Evolutionary conservation across 306 rosid genomes (phyloP), one percentile per base, ranked within the genome.

Genomic region (Pterocarpus macrocarpus): DNA sequence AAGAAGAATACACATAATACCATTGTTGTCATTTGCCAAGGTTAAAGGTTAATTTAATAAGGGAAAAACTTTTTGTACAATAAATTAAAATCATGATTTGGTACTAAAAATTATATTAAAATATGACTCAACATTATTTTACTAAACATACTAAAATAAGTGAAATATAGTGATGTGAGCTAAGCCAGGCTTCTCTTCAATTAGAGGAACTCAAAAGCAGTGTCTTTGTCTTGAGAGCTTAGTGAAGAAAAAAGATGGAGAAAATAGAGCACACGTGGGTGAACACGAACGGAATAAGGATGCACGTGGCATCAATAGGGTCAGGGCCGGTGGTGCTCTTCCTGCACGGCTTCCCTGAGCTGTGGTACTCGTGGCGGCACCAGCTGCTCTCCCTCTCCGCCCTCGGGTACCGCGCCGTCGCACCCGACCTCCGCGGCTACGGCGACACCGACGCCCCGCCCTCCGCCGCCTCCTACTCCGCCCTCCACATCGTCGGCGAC

Each of bases 361-460:
- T 91, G 1, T 91, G 95, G 95, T 89, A 91, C 45, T n/a, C 89
- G 0, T 91, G 95, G 95, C 97, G 97, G 13, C 92, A 92, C 52
- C 97, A 90, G 82, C 94, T 92, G 11, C 87, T 92, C 28, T 79
- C 80, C 6, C 90, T 92, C 28, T 84, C 94, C 6, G 77, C 97
- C 8, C 71, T 71, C 33, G 94, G 97, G 22, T 92, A 86, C 87
- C 93, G 97, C 5, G 88, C 87, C 63, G 75, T 92, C 76, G 97
- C 97, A 73, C 95, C 93, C 1, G 95, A 91, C 85, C 93, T 91
- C 32, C 93, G 95, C 11, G 93, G 95, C 66, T 77, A 69, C 34
- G 94, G 97, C 13, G 97, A 92, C 78, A 81, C 94, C 33, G 97
- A 92, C 36, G 88, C 92, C 0, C 97, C 94, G 8, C 64, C 89